Percentiles rank a stretch among this genome's conserved stretches.
Conservation (phyloP, 2,329 filamentous ascomycete species). For the Pseudophaeomoniella oleicola region DNA sequence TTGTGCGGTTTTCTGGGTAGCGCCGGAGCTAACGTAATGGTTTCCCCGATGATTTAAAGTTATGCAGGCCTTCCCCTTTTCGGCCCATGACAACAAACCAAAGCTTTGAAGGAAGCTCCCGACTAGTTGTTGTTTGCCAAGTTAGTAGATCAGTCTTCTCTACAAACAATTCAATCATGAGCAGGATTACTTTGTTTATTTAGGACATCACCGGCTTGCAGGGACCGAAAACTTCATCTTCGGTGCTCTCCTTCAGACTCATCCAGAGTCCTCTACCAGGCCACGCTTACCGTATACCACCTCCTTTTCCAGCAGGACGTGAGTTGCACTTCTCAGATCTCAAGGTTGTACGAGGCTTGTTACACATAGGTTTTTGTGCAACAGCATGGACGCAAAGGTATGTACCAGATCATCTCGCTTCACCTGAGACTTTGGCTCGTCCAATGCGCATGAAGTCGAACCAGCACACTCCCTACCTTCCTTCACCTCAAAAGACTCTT, state of each 20-base stretch:
- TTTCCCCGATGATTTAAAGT: background rate
- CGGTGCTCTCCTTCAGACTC: no score
- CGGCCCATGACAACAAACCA: background rate
- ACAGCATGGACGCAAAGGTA: constrained; percentile 13
- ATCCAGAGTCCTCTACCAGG: no score
- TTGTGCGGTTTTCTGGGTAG: background rate
- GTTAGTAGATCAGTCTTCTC: background rate
- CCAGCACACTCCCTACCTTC: no score
- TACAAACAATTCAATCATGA: background rate
- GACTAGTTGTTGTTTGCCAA: background rate
- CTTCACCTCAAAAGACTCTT: background rate
- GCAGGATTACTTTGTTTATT: background rate
- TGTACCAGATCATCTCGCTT: background rate
- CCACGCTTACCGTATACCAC: no score
- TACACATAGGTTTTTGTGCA: constrained; percentile 1
- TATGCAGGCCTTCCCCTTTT: background rate
- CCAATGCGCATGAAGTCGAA: no score
- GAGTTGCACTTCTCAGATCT: no score
- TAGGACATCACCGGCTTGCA: background rate
- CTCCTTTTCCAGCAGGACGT: no score
- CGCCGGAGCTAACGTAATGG: background rate
- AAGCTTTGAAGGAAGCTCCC: background rate
- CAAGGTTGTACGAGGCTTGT: no score
- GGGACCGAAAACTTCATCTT: no score
- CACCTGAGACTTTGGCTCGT: background rate